These are phyloP conservation scores for Zalaria obscura DNA, from an alignment of 2,329 filamentous ascomycete genomes.

Conservation along the genomic window DNA sequence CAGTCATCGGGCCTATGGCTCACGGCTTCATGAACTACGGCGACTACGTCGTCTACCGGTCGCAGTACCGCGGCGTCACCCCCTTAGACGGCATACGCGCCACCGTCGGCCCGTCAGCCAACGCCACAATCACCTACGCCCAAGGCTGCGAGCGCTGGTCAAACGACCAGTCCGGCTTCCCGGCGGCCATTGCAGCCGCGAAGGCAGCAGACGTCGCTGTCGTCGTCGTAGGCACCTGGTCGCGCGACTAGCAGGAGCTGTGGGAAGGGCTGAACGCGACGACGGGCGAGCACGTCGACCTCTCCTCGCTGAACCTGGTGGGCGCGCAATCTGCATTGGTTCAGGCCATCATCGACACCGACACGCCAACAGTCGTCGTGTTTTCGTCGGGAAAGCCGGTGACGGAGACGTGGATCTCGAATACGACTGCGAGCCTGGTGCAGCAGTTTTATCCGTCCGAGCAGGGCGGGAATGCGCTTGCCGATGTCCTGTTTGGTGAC, in stretches of 20 bases:
- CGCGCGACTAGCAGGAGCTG: constrained; percentile 55
- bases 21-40: constrained; percentile 61
- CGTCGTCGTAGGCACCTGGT: constrained; percentile 64
- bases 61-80: constrained; percentile 51
- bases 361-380: constrained; percentile 53
- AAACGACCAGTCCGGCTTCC: constrained; percentile 51
- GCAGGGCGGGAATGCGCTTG: constrained; percentile 51
- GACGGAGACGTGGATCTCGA: constrained; percentile 58
- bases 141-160: constrained; percentile 63
- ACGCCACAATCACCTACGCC: constrained; percentile 49
- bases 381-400: constrained; percentile 58
- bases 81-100: constrained; percentile 55
- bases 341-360: constrained; percentile 51
- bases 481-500: constrained; percentile 50
- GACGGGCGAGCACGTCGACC: constrained; percentile 61
- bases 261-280: constrained; percentile 60
- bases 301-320: constrained; percentile 44
- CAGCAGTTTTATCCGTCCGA: constrained; percentile 66
- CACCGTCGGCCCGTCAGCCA: constrained; percentile 30
- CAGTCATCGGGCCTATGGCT: constrained; percentile 63
- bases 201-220: constrained; percentile 56
- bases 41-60: constrained; percentile 56
- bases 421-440: constrained; percentile 48
- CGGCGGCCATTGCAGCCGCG: constrained; percentile 50
- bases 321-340: constrained; percentile 56